Evolutionary conservation across 805 yeast species (phyloP), one percentile per base, ranked within the genome.

Genomic region (Candida pini): DNA sequence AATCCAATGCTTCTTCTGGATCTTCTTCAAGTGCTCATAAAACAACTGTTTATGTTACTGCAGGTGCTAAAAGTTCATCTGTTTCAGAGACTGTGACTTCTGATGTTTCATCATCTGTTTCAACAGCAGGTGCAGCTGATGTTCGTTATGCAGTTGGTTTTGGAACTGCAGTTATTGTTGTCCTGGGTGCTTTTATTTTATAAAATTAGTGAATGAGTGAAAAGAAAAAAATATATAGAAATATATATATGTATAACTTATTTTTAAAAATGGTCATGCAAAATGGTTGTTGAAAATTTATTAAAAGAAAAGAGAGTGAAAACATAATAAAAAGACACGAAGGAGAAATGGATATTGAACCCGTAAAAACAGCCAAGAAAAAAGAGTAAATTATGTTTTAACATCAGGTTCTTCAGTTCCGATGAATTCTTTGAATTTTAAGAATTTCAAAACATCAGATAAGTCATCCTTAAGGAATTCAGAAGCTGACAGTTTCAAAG

Each of bases 381-480:
- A 17, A 4, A 30, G 22, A 14, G 23, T n/a, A 16, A 10, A 8
- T 45, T 59, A 88, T 17, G 97, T 90, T 56, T 71, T 78, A 39
- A 90, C 98, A 52, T 86, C 90, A 19, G 98, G 98, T 57, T 76
- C 80, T 26, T 76, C 85, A 48, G 82, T 81, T 40, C 92, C 95
- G 45, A 89, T 71, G 48, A 65, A 72, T 54, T 83, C 76, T 53
- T 83, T 64, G 60, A 90, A 76, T 48, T 76, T 71, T 56, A 90
- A 72, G 59, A 86, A 80, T 23, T 68, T 56, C 41, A 86, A 69
- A 23, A 89, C 83, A 27, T 70, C 63, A 26, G 64, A 48, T 43
- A 90, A 75, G 49, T 81, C 86, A 4, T 68, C 60, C 34, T 66
- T 66, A 53, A 90, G 71, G 62, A 66, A 90, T 30, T 78, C 79